phyloP scores from a whole-genome alignment of 176 grass and related monocot species.

The Triticum urartu region DNA sequence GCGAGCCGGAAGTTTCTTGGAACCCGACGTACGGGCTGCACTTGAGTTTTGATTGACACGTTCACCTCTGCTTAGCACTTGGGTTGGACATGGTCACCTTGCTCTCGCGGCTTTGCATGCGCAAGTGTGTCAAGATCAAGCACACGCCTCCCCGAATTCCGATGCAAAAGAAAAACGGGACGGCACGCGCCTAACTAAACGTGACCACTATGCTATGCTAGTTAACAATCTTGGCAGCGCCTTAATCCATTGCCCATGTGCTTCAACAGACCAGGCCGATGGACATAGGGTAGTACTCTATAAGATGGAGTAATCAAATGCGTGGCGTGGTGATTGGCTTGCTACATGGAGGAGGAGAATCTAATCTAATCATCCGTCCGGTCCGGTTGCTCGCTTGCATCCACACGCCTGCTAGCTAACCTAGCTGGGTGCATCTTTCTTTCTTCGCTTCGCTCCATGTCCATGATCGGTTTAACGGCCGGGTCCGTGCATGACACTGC shows the following conservation, averaged over 20 bases:
- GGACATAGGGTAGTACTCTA: too few species aligned
- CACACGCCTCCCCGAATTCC: background rate
- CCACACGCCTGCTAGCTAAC: conserved; percentile 13
- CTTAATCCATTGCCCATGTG: conserved; percentile 32
- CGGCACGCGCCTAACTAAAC: conserved; percentile 13
- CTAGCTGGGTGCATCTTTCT: background rate
- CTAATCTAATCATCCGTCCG: background rate
- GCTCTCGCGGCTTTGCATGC: background rate
- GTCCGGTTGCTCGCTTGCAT: background rate
- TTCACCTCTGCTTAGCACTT: too few species aligned
- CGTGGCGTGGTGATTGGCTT: background rate
- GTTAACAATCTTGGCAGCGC: background rate
- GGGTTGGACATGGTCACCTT: background rate
- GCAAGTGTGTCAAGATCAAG: background rate
- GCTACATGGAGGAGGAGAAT: background rate
- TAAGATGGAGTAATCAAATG: background rate
- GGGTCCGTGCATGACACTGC: background rate
- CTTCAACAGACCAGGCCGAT: background rate
- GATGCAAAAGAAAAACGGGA: conserved; percentile 25
- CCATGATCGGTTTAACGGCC: background rate
- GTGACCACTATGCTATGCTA: background rate
- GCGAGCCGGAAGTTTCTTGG: background rate
- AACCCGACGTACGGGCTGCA: background rate
- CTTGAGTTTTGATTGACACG: too few species aligned
- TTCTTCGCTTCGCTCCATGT: too few species aligned